A percentile compares a stretch with the other conserved stretches of the same genome.
Conservation (phyloP, 2,329 filamentous ascomycete genomes). For the Calonectria fujianensis region DNA sequence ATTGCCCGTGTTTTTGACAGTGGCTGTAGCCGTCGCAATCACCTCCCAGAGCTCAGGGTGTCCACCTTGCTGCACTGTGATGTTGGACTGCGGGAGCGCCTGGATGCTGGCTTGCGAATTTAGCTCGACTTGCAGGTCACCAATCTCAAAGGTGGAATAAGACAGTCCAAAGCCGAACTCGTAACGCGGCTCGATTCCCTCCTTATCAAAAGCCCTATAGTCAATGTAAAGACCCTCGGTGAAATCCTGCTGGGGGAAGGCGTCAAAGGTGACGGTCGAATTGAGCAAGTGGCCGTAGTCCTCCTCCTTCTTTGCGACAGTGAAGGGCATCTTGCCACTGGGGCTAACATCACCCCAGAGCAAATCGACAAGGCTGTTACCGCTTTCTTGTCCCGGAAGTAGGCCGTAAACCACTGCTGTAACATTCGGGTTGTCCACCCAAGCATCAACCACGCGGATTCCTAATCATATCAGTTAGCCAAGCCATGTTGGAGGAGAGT, state of each 20-base stretch:
- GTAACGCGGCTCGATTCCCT: constrained; percentile 9
- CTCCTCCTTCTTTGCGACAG: constrained; percentile 68
- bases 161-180: constrained; percentile 23
- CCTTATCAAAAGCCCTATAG: constrained; percentile 15
- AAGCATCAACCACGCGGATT: constrained; percentile 74
- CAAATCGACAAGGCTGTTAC: constrained; percentile 78
- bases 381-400: constrained; percentile 82
- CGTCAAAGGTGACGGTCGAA: not conserved
- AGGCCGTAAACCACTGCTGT: constrained; percentile 80
- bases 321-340: constrained; percentile 81
- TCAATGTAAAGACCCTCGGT: constrained; percentile 55
- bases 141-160: constrained; percentile 8
- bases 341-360: constrained; percentile 80
- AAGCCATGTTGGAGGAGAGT: not conserved
- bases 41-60: constrained; percentile 24
- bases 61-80: not conserved
- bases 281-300: constrained; percentile 25
- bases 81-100: not conserved
- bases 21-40: constrained; percentile 1
- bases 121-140: not conserved
- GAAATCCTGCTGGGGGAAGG: constrained; percentile 18
- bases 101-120: not conserved
- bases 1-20: constrained; percentile 10
- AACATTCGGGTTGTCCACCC: constrained; percentile 78
- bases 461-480: not conserved